Percentiles rank a stretch among this genome's conserved stretches.
These are phyloP conservation scores for Hypoxylon crocopeplum DNA, from an alignment of 495 filamentous ascomycete genomes.

Conservation along the genomic window DNA sequence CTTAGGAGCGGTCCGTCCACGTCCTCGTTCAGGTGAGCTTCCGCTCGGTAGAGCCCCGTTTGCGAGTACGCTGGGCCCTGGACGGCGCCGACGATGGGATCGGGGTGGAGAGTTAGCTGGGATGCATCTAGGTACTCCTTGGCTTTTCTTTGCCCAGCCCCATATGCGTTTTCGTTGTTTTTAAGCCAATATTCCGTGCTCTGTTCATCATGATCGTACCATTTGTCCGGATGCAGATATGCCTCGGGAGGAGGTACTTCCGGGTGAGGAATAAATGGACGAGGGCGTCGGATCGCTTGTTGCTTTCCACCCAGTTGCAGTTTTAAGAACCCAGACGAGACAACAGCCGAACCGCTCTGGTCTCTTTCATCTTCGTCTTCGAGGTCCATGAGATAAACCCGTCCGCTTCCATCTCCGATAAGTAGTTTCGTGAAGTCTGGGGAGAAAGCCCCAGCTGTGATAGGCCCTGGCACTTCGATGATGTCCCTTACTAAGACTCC, in stretches of 20 bases:
- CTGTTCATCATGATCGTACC: no score
- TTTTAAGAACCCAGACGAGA: constrained; percentile 25
- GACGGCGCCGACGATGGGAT: constrained; percentile 51
- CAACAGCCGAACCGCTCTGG: neutral
- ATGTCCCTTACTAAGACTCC: constrained; percentile 69
- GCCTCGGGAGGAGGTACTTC: constrained; percentile 47
- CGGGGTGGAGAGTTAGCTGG: constrained; percentile 40
- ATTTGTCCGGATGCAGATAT: no score
- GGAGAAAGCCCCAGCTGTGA: constrained; percentile 74
- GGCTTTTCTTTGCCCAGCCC: constrained; percentile 31
- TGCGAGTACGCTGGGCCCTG: constrained; percentile 54
- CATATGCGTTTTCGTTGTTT: neutral
- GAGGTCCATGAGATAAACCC: constrained; percentile 70
- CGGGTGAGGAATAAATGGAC: constrained; percentile 50
- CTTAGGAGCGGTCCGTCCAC: constrained; percentile 42
- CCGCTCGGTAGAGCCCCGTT: constrained; percentile 44
- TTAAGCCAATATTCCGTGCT: no score
- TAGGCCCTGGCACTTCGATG: constrained; percentile 54
- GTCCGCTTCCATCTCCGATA: constrained; percentile 77
- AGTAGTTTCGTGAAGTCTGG: constrained; percentile 73
- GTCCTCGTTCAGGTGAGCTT: constrained; percentile 50
- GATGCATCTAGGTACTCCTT: constrained; percentile 37
- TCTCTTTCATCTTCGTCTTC: constrained; percentile 44
- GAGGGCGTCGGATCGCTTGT: constrained; percentile 46
- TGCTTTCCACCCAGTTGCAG: constrained; percentile 29